A percentile compares a stretch with the other conserved stretches of the same genome.
Evolutionary conservation across 2,329 filamentous ascomycete genomes (phyloP).

Genomic region (Juglanconis sp.): DNA sequence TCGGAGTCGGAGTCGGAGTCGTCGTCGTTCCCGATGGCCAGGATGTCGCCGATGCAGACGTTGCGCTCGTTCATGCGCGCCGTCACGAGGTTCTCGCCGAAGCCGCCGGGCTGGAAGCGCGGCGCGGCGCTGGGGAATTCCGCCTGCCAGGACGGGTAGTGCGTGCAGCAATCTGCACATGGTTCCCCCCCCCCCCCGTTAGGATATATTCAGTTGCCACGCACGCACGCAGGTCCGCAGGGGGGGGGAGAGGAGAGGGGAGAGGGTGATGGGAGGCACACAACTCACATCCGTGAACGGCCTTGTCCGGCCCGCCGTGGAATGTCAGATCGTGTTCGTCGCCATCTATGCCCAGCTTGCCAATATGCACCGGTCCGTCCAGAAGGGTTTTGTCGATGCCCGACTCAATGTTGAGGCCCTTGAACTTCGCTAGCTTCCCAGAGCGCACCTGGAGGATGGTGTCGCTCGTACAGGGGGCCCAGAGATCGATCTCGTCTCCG

Average conservation of each 20-base stretch:
- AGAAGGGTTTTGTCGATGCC: constrained; percentile 55
- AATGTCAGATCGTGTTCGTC: constrained; percentile 62
- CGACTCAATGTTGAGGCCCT: constrained; percentile 47
- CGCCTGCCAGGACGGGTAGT: constrained; percentile 53
- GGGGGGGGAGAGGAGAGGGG: too few species aligned
- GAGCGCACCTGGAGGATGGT: constrained; percentile 55
- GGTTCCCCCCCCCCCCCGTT: background rate
- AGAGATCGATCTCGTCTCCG: constrained; percentile 32
- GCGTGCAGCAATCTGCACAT: constrained; percentile 51
- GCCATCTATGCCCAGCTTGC: constrained; percentile 47
- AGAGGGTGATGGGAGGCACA: background rate
- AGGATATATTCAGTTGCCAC: too few species aligned
- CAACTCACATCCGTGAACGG: constrained; percentile 53
- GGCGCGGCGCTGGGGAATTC: constrained; percentile 50
- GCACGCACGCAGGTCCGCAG: too few species aligned
- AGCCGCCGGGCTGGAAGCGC: constrained; percentile 55
- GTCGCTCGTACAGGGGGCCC: constrained; percentile 43
- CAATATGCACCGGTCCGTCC: constrained; percentile 42
- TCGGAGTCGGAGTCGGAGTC: too few species aligned
- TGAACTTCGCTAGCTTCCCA: constrained; percentile 53
- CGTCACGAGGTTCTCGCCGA: constrained; percentile 63
- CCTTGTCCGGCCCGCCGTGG: constrained; percentile 63
- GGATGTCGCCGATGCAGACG: constrained; percentile 62
- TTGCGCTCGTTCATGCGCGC: constrained; percentile 59
- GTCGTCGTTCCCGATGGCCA: constrained; percentile 49